Conservation (phyloP, 176 grass and related monocot genomes). For the Ensete glaucum region DNA sequence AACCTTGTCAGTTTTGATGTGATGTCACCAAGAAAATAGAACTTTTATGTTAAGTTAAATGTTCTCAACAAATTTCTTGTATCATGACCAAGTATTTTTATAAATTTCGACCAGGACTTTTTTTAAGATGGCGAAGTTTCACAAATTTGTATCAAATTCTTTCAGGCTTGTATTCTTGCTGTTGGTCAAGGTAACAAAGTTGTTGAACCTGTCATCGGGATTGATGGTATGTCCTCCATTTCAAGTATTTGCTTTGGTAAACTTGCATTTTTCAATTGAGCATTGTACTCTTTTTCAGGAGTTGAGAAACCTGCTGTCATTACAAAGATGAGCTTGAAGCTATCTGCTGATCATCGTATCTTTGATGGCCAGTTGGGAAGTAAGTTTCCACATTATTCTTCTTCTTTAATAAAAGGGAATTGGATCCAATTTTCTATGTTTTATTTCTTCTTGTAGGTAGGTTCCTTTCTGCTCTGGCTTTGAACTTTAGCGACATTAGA, state of each 20-base stretch:
- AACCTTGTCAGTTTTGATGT: no score
- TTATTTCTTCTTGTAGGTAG: slow-evolving; percentile 38
- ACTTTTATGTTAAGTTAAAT: no score
- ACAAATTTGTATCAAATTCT: slow-evolving; percentile 17
- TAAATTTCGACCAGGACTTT: no score
- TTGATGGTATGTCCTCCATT: slow-evolving; percentile 51
- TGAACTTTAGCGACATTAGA: slow-evolving; percentile 76
- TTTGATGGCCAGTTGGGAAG: slow-evolving; percentile 85
- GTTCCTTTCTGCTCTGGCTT: slow-evolving; percentile 55
- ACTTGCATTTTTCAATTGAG: slow-evolving; percentile 9
- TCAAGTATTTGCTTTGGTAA: slow-evolving; percentile 15
- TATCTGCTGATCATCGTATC: slow-evolving; percentile 89
- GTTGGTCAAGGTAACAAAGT: slow-evolving; percentile 76
- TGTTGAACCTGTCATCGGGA: slow-evolving; percentile 71
- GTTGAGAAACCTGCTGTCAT: slow-evolving; percentile 50
- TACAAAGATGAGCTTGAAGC: slow-evolving; percentile 81
- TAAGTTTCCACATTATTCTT: slow-evolving; percentile 23
- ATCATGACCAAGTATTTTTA: no score
- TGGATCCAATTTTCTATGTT: slow-evolving; percentile 6
- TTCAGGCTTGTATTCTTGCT: slow-evolving; percentile 77
- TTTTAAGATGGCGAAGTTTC: not conserved
- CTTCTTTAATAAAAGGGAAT: not conserved
- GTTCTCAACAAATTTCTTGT: no score
- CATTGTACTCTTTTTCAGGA: slow-evolving; percentile 37
- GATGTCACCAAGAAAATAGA: no score